Percentiles rank a stretch among this genome's conserved stretches.
These are phyloP conservation scores for Erucastrum elatum DNA, from an alignment of 345 rosid species.

Conservation along the genomic window DNA sequence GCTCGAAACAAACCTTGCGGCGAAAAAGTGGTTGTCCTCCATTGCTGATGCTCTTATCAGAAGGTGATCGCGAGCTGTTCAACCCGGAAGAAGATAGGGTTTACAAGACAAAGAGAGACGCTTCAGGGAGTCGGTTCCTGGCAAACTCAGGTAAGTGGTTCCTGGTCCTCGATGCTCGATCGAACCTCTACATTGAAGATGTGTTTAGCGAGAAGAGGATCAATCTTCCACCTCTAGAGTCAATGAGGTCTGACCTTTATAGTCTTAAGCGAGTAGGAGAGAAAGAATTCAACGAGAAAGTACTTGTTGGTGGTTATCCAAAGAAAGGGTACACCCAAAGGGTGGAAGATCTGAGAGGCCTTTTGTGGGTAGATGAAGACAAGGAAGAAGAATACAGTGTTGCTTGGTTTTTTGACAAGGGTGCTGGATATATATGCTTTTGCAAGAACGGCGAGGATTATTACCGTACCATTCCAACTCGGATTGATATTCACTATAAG, in stretches of 20 bases:
- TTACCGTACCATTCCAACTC: background rate
- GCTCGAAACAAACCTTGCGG: background rate
- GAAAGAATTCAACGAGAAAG: background rate
- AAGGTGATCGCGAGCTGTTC: background rate
- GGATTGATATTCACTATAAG: background rate
- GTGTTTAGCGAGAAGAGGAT: background rate
- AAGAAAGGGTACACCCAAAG: background rate
- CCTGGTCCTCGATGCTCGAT: background rate
- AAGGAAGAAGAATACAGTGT: background rate
- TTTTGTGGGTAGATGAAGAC: background rate
- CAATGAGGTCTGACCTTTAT: background rate
- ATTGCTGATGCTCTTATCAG: background rate
- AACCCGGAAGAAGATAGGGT: background rate
- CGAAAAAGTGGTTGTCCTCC: background rate
- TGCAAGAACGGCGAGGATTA: background rate
- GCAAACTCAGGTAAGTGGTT: constrained; percentile 13
- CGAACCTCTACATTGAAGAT: background rate
- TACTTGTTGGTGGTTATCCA: background rate
- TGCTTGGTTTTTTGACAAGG: background rate
- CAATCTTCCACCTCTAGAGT: constrained; percentile 10
- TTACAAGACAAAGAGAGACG: background rate
- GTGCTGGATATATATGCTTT: background rate
- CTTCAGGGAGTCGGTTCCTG: background rate
- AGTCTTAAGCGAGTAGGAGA: background rate
- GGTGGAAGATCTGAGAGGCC: background rate